These are phyloP conservation scores for Paramecium pentaurelia DNA, from an alignment of 73 alveolate species.

Conservation along the genomic window DNA sequence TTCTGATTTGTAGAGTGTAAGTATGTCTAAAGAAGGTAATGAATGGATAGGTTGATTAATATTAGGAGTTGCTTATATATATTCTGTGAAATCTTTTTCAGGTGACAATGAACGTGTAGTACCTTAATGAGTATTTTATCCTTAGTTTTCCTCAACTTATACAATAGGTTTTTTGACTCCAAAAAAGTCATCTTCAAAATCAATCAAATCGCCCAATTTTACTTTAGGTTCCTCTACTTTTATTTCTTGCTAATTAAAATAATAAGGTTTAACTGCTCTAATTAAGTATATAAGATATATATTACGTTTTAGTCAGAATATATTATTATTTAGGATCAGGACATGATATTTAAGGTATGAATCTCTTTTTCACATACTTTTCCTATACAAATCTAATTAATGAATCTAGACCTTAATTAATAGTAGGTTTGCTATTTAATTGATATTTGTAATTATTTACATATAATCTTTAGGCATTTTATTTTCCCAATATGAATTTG, in stretches of 20 bases:
- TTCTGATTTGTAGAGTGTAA: neutral
- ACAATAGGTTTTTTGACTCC: neutral
- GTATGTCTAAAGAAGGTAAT: neutral
- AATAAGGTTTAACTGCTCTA: neutral
- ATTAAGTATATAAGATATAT: neutral
- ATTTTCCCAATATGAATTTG: constrained; percentile 84
- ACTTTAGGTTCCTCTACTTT: neutral
- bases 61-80: neutral
- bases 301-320: neutral
- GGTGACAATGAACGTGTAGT: neutral
- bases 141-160: neutral
- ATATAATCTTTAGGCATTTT: constrained; percentile 42
- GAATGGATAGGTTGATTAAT: neutral
- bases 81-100: neutral
- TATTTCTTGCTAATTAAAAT: neutral
- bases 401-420: neutral
- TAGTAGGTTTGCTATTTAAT: neutral
- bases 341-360: neutral
- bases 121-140: neutral
- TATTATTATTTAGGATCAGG: constrained; percentile 17
- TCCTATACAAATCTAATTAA: neutral
- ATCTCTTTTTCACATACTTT: neutral
- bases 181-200: neutral
- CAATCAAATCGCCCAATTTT: constrained; percentile 25
- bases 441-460: neutral